Conservation (phyloP, 2,329 filamentous ascomycete species). For the Tetracladium maxilliforme region DNA sequence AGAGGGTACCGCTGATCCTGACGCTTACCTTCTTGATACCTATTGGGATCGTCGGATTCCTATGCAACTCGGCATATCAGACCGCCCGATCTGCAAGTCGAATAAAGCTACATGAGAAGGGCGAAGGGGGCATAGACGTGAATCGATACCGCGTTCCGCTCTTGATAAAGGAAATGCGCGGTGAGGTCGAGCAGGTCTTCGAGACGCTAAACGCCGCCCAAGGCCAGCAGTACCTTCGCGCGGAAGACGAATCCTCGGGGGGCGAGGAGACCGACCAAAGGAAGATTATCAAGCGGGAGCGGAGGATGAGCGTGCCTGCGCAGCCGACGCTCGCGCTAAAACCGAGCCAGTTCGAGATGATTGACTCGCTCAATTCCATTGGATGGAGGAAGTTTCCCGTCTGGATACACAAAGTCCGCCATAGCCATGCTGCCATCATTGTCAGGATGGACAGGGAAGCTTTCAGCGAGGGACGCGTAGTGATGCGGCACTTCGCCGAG, state of each 20-base stretch:
- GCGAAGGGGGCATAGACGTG: conserved; percentile 51
- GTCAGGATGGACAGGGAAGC: conserved; percentile 51
- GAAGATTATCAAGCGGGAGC: conserved; percentile 21
- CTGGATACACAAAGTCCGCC: conserved; percentile 62
- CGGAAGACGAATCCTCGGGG: conserved; percentile 1
- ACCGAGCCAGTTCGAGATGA: conserved; percentile 71
- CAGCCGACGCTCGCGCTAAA: conserved; percentile 66
- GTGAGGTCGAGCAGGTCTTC: conserved; percentile 58
- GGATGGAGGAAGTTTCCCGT: conserved; percentile 53
- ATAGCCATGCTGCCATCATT: conserved; percentile 85
- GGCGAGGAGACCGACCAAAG: conserved; percentile 14
- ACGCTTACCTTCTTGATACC: conserved; percentile 59
- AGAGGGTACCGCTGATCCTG: conserved; percentile 45
- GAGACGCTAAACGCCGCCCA: conserved; percentile 58
- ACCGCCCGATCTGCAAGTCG: conserved; percentile 59
- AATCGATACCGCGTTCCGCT: conserved; percentile 63
- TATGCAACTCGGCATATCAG: conserved; percentile 65
- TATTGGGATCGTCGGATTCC: conserved; percentile 53
- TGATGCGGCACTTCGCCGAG: conserved; percentile 69
- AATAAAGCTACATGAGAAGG: conserved; percentile 62
- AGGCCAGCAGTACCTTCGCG: conserved; percentile 50
- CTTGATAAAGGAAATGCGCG: conserved; percentile 60
- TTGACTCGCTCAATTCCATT: conserved; percentile 56
- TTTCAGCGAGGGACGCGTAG: conserved; percentile 64
- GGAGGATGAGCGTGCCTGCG: conserved; percentile 24